Evolutionary conservation across 108 stramenopile genomes (phyloP), one percentile per base, ranked within the genome.

Genomic region (Hondaea fermentalgiana): DNA sequence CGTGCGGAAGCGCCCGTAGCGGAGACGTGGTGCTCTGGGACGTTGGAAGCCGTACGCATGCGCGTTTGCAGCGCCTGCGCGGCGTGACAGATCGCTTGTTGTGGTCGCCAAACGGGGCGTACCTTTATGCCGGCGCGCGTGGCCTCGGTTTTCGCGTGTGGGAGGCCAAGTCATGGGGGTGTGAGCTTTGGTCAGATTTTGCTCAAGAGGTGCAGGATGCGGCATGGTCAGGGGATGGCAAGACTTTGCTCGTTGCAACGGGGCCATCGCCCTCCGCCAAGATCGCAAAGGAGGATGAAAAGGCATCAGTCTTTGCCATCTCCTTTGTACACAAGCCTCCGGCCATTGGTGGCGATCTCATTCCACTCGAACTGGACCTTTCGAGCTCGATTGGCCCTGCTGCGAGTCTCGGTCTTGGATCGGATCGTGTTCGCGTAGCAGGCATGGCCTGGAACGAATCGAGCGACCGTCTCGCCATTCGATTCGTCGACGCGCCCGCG

Each of bases 71-170:
- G 12, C 45, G 51, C 6, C 51, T 83, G 19, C 76, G 76, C 51
- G 76, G 76, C 3, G 25, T 25, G 25, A 83, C 76, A 3, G 51
- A 47, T 35, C 76, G 28, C 45, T 45, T 83, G 10, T 4, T 53
- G 19, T 83, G 76, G 76, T 83, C 76, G n/a, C 76, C 76, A 25
- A 83, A 53, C 28, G 76, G 76, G 6, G 19, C 51, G 17, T 83
- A 53, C 23, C 76, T 83, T 12, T 53, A 53, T 23, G 45, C 76
- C 25, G 76, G 49, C 0, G 51, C 49, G 25, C 76, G 49, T 12
- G 76, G 76, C 10, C 76, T 83, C n/a, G 76, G 76, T 16, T 83
- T 83, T 83, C 76, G 76, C 10, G 51, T 83, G 5, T 83, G 76
- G 76, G 76, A 83, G 5, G 51, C 76, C 6, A 53, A 53, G 23